These are phyloP conservation scores for Stemphylium beticola DNA, from an alignment of 2,329 filamentous ascomycete species.

Conservation along the genomic window DNA sequence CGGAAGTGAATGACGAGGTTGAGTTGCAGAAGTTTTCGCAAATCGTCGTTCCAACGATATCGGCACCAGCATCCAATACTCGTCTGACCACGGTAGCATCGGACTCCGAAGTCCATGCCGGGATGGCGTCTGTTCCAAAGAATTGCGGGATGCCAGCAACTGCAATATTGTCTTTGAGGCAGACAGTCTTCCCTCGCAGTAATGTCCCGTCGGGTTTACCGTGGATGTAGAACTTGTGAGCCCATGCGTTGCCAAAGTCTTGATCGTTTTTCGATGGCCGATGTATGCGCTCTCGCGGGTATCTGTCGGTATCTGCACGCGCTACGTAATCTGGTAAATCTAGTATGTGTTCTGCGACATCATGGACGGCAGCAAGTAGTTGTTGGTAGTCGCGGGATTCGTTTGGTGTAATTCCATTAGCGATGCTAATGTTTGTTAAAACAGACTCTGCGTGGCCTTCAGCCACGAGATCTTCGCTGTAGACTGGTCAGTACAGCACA, in stretches of 20 bases:
- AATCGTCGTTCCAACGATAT: conserved; percentile 58
- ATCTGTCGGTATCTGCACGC: conserved; percentile 49
- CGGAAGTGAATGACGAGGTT: conserved; percentile 56
- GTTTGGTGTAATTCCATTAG: conserved; percentile 34
- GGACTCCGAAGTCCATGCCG: conserved; percentile 56
- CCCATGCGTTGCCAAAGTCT: conserved; percentile 58
- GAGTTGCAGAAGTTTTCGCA: conserved; percentile 63
- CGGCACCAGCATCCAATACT: conserved; percentile 58
- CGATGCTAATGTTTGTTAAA: conserved; percentile 30
- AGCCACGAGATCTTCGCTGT: conserved; percentile 31
- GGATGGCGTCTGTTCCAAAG: conserved; percentile 58
- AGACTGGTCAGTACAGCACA: neutral
- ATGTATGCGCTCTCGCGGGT: conserved; percentile 55
- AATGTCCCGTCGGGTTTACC: conserved; percentile 30
- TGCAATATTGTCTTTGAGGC: conserved; percentile 62
- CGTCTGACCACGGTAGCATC: conserved; percentile 63
- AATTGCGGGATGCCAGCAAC: conserved; percentile 62
- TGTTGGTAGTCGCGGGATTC: conserved; percentile 57
- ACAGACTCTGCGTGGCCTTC: conserved; percentile 33
- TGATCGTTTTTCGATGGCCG: conserved; percentile 42
- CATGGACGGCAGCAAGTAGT: conserved; percentile 59
- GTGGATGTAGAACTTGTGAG: conserved; percentile 57
- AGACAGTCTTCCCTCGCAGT: conserved; percentile 53
- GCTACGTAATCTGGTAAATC: conserved; percentile 57
- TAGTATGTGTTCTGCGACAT: conserved; percentile 56